Percentiles rank a stretch among this genome's conserved stretches.
Conservation (phyloP, 1,284 basidiomycete species). For the Vanrija pseudolonga region DNA sequence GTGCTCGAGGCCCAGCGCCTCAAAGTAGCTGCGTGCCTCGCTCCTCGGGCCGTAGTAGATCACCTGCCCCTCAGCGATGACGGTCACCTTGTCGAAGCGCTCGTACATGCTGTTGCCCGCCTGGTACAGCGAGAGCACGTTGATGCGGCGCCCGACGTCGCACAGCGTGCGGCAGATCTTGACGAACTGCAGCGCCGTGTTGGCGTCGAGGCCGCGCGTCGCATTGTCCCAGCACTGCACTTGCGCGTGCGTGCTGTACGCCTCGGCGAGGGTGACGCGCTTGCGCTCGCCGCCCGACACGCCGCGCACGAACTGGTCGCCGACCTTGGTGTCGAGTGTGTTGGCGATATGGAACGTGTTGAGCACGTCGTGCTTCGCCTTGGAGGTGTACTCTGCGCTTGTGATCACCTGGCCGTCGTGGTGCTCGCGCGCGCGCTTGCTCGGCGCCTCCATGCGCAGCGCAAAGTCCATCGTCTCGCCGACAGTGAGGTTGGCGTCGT, state of each 20-base stretch:
- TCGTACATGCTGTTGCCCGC: conserved; percentile 53
- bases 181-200: conserved; percentile 75
- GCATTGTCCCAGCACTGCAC: conserved; percentile 64
- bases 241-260: conserved; percentile 58
- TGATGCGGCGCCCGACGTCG: conserved; percentile 69
- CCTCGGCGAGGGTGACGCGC: conserved; percentile 71
- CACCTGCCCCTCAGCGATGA: conserved; percentile 74
- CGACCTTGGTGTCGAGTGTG: conserved; percentile 48
- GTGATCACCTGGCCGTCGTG: conserved; percentile 33
- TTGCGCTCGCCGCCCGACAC: conserved; percentile 68
- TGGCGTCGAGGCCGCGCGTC: conserved; percentile 66
- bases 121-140: conserved; percentile 78
- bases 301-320: conserved; percentile 69
- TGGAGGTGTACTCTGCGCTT: conserved; percentile 15
- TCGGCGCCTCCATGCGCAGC: conserved; percentile 36
- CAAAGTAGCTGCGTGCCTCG: conserved; percentile 74
- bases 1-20: conserved; percentile 66
- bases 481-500: conserved; percentile 43
- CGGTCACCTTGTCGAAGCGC: conserved; percentile 56
- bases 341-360: background rate
- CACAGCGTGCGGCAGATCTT: conserved; percentile 71
- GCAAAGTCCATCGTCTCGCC: conserved; percentile 45
- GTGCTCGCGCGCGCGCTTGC: conserved; percentile 18
- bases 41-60: conserved; percentile 72
- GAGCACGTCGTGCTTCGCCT: conserved; percentile 3